phyloP scores from a whole-genome alignment of 371 early-diverging fungal species.

The Lichtheimia corymbifera region DNA sequence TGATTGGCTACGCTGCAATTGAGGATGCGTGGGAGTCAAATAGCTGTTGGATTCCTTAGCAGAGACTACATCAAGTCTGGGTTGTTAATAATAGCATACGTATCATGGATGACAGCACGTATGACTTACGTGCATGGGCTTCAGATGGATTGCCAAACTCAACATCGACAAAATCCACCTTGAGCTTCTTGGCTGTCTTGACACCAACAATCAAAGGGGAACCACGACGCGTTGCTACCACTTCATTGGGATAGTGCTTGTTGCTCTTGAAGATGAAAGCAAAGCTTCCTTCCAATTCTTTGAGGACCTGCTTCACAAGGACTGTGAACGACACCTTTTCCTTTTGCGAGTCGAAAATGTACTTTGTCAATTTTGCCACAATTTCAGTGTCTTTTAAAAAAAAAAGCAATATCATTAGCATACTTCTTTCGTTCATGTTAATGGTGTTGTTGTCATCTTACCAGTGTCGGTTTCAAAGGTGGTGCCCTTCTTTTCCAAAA shows the following conservation, averaged over 20 bases:
- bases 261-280: slow-evolving; percentile 94
- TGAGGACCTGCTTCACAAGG: slow-evolving; percentile 89
- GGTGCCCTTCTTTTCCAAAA: slow-evolving; percentile 93
- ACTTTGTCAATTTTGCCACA: slow-evolving; percentile 94
- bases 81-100: neutral
- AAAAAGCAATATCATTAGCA: no score
- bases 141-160: slow-evolving; percentile 36
- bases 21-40: slow-evolving; percentile 45
- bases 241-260: slow-evolving; percentile 84
- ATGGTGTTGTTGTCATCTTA: slow-evolving; percentile 55
- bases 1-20: slow-evolving; percentile 82
- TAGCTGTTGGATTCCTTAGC: slow-evolving; percentile 29
- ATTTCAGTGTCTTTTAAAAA: slow-evolving; percentile 59
- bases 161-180: slow-evolving; percentile 89
- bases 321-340: slow-evolving; percentile 75
- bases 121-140: neutral
- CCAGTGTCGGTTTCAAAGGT: slow-evolving; percentile 94
- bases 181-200: slow-evolving; percentile 92
- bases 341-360: slow-evolving; percentile 91
- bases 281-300: slow-evolving; percentile 97
- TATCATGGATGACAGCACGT: neutral
- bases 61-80: slow-evolving; percentile 6
- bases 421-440: no score
- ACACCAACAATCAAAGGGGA: slow-evolving; percentile 97
- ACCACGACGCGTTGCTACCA: slow-evolving; percentile 95